Evolutionary conservation across 2,329 filamentous ascomycete species (phyloP), one percentile per base, ranked within the genome.

Genomic region (Claviceps fusiformis): DNA sequence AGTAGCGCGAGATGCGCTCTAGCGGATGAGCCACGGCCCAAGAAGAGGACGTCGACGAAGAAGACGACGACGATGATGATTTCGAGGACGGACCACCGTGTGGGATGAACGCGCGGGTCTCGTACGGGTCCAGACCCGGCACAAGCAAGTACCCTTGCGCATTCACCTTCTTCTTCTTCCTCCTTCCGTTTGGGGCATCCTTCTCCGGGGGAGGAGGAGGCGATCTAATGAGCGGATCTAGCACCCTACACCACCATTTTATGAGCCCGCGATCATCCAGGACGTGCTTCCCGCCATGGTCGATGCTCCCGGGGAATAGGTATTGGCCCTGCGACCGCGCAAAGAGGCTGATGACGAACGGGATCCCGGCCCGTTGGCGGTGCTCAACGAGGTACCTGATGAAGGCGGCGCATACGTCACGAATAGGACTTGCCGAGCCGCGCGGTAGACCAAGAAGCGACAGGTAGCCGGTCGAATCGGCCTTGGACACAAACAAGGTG

Each of bases 401-500:
- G 61, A 97, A 95, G 0, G 83, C 80, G 5, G 83, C 81, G 50
- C 84, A 86, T 48, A 95, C 79, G 37, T 82, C 76, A 59, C 87
- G 82, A 52, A 95, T 78, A 0, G 89, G 89, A 3, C 88, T 93
- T 0, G 80, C 75, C 0, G 77, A 74, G n/a, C 79, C 76, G 19
- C 79, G 76, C 17, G 83, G 79, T 0, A 87, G 73, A 19, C 79
- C 72, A 41, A 91, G 73, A 2, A 86, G 75, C 60, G 83, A 75
- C 10, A 96, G 73, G 66, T 89, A 95, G 29, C 95, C 93, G 0
- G 92, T 96, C 10, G 93, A 96, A 71, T 98, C 93, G 51, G 93
- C 93, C 70, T 98, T 98, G 59, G 91, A 92, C 29, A 98, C 86
- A 67, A 98, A 98, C 54, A 97, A 79, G 4, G 88, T 96, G 1